Evolutionary conservation across 106 monocot species (phyloP), one percentile per base, ranked within the genome.

Genomic region (Hemerocallis citrina): DNA sequence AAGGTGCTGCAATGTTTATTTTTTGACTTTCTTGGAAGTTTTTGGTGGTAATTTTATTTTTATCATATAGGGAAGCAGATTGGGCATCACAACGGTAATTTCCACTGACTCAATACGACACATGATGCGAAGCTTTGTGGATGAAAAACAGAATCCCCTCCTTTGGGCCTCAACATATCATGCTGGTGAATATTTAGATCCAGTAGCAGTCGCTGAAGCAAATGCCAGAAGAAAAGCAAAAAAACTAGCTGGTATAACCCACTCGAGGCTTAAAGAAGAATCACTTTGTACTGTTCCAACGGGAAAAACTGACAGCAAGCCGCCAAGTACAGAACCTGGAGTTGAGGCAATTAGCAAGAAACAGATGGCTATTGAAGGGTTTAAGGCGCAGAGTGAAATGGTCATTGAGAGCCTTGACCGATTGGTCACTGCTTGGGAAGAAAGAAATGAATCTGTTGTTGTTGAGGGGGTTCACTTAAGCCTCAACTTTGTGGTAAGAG

Each of bases 381-480:
- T 65, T 34, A 95, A 95, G 57, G 95, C 95, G 30, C 95, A 95
- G 39, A 86, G 89, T 64, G 95, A 95, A 61, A 95, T 95, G 95
- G 95, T 95, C 6, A 90, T 95, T 54, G 95, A 95, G 57, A 95
- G 90, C 57, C 95, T 95, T 56, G 90, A 95, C 58, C 68, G 90
- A 25, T 70, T 95, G 51, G 90, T 95, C 40, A 95, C 86, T 57
- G 72, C 95, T 30, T 95, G 95, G 90, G 95, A 95, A 84, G 84
- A 84, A n/a, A 77, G 78, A 58, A 86, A 84, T 51, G 78, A 86
- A 74, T 95, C 95, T 52, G 95, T 95, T 34, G 79, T 95, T 51
- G 86, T 95, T 56, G 95, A 95, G 69, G 95, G 95, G 31, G 95
- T 95, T 24, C 95, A 95, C 73, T 69, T 95, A 55, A 95, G 95